Conservation (phyloP, 2,329 filamentous ascomycete species). For the Microsporum audouinii region DNA sequence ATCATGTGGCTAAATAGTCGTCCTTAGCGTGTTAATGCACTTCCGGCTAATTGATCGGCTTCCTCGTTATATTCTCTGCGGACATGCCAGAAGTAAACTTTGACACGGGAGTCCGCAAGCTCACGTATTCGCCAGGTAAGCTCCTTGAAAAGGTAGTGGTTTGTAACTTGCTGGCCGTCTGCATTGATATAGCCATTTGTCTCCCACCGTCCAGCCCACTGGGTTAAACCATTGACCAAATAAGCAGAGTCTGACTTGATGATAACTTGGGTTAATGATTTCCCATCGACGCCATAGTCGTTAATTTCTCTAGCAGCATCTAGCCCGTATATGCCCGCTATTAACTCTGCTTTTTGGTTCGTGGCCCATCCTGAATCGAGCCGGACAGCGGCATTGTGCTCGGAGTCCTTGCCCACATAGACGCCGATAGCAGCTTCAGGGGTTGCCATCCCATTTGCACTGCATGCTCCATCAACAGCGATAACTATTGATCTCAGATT, state of each 20-base stretch:
- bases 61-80: conserved; percentile 15
- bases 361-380: conserved; percentile 13
- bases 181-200: conserved; percentile 20
- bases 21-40: background rate
- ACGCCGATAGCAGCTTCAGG: background rate
- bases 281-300: background rate
- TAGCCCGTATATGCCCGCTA: conserved; percentile 14
- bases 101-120: conserved; percentile 14
- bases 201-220: conserved; percentile 25
- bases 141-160: conserved; percentile 16
- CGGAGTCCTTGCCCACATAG: background rate
- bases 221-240: conserved; percentile 23
- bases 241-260: conserved; percentile 28
- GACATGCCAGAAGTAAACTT: conserved; percentile 22
- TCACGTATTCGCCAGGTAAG: conserved; percentile 14
- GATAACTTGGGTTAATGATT: conserved; percentile 10
- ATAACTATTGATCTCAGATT: background rate
- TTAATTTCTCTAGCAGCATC: conserved; percentile 4
- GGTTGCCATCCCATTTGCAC: background rate
- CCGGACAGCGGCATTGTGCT: conserved; percentile 5
- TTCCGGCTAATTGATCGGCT: background rate
- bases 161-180: conserved; percentile 17
- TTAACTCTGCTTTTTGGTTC: conserved; percentile 15
- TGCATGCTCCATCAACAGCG: conserved; percentile 3
- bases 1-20: background rate